phyloP scores from a whole-genome alignment of 352 stramenopile genomes.

The Phytopythium cucurbitacearum region DNA sequence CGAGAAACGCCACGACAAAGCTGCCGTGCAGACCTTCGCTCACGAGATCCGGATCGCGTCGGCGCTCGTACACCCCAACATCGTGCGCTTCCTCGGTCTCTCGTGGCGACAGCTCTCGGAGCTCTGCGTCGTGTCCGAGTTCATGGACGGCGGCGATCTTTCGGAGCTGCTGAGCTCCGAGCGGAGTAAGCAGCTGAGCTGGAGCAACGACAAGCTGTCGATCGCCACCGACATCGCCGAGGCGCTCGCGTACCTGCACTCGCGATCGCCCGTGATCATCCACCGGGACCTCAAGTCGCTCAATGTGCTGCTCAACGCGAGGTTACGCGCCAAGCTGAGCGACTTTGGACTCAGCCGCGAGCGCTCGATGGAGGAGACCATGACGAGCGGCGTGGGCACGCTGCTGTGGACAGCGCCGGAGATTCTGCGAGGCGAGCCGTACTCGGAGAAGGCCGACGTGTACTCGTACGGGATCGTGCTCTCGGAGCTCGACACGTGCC shows the following conservation, averaged over 20 bases:
- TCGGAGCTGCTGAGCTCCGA: constrained; percentile 41
- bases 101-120: constrained; percentile 51
- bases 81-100: constrained; percentile 60
- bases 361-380: constrained; percentile 53
- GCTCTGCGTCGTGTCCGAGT: constrained; percentile 59
- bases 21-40: constrained; percentile 40
- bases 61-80: constrained; percentile 51
- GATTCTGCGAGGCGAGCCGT: constrained; percentile 46
- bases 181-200: constrained; percentile 25
- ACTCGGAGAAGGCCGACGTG: constrained; percentile 55
- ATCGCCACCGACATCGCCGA: constrained; percentile 58
- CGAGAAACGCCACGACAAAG: constrained; percentile 36
- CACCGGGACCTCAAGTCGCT: constrained; percentile 68
- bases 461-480: constrained; percentile 66
- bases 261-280: constrained; percentile 44
- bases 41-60: constrained; percentile 49
- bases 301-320: constrained; percentile 47
- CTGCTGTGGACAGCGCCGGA: constrained; percentile 60
- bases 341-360: constrained; percentile 58
- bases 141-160: constrained; percentile 54
- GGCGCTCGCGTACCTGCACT: constrained; percentile 64
- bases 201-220: constrained; percentile 44
- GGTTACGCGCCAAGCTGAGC: constrained; percentile 48
- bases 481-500: constrained; percentile 54
- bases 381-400: constrained; percentile 59